Conservation (phyloP, 1,284 basidiomycete species). For the Pisolithus thermaeus region DNA sequence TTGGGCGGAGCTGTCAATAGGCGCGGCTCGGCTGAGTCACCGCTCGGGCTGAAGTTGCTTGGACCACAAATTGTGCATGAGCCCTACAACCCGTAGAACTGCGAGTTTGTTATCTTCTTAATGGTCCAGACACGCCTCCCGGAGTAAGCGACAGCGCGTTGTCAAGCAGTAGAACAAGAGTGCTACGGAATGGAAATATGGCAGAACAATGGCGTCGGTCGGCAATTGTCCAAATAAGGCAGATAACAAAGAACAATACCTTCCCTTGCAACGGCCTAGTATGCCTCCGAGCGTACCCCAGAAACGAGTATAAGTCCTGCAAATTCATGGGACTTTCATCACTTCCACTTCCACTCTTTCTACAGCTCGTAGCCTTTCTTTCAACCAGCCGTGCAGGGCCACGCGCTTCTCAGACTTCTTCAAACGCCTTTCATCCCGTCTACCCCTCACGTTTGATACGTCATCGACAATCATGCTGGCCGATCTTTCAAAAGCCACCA, state of each 20-base stretch:
- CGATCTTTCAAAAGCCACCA: constrained; percentile 63
- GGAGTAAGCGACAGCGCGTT: no score
- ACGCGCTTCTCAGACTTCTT: constrained; percentile 11
- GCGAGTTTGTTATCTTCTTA: no score
- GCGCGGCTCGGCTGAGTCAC: no score
- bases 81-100: no score
- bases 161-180: no score
- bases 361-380: background rate
- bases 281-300: background rate
- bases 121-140: no score
- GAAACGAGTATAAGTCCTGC: background rate
- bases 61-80: no score
- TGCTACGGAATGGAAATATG: background rate
- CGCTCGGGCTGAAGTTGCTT: no score
- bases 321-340: no score
- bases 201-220: constrained; percentile 3
- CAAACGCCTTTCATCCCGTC: constrained; percentile 14
- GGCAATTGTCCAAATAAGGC: constrained; percentile 1
- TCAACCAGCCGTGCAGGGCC: constrained; percentile 19
- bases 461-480: constrained; percentile 51
- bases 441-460: background rate
- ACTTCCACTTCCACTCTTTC: background rate
- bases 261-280: background rate
- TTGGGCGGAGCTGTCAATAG: no score
- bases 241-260: background rate